Base-by-base conservation (phyloP, 2,329 filamentous ascomycete species). In the Fonsecaea pedrosoi region DNA sequence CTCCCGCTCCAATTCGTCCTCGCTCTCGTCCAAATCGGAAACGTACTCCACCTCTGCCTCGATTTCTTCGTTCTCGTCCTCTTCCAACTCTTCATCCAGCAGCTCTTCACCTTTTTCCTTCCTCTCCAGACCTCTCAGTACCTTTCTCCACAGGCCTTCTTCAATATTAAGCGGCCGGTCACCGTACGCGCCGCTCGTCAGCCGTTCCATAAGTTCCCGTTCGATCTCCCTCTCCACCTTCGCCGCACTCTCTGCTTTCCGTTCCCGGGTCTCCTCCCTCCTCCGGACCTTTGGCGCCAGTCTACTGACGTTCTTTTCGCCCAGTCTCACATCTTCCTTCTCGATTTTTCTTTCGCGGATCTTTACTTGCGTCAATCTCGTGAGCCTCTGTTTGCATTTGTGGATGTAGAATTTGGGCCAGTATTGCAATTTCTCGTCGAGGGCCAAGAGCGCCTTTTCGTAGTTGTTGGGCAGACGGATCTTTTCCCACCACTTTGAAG, bases 221-320 rank as follows among this genome's bases (percentile, higher is more conserved):
- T 99, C 95, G 78, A 99, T 98, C 7, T 93, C 93, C 71, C 92
- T 85, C 84, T 99, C 95, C 68, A 99, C 88, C 87, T 97, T 97
- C 25, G 95, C 95, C 7, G 92, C 92, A 21, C 89, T 88, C 79
- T 92, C 88, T 10, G 90, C 90, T 80, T 91, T 92, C 72, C 90
- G 84, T 80, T 92, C 90, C 75, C 92, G 84, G 2, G 90, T 90
- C 72, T 86, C 86, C 78, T 95, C 92, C 71, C 92, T 85, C 73
- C 89, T 86, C 72, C 86, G 85, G 64, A 99, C 87, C 85, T 99
- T 99, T 62, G 94, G 94, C 64, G 95, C 94, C 75, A 97, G 81
- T 80, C 92, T 93, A 38, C 92, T 90, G 30, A 98, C 94, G 54
- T 96, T 81, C 75, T 87, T 90, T 84, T 98, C 95, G 48, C 94